Evolutionary conservation across 345 rosid species (phyloP), one percentile per base, ranked within the genome.

Genomic region (Eucalyptus shirleyi): DNA sequence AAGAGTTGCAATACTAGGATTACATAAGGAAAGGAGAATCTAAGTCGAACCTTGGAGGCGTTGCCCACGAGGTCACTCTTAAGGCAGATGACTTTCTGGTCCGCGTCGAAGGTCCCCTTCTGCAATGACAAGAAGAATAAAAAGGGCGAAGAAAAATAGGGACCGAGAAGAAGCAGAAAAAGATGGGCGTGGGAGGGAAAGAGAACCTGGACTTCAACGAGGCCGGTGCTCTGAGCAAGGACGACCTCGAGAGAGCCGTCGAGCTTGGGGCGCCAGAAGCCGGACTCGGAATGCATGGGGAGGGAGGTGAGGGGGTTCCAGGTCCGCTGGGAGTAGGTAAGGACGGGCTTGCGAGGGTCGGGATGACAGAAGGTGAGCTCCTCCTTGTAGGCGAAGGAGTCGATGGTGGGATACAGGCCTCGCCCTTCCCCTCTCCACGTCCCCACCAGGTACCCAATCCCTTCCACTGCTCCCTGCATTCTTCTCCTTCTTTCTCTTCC

Each of bases 201-300:
- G 55, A 44, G 86, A 65, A 95, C 97, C 93, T 93, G 98, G 81
- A 95, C 93, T 89, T 96, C 98, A 60, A 95, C 94, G 77, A 96
- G 93, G 89, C 97, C 97, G 30, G 96, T 94, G 94, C 97, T 95
- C 92, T 96, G 98, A 86, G 97, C 95, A 60, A 96, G 93, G 72
- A 94, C 95, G 56, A 96, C 93, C 90, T 96, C 95, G 65, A 96
- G 91, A 18, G 96, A 87, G 86, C 96, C 97, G 83, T 96, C 96
- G 37, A 92, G 95, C 72, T 94, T 94, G 44, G 97, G 96, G 59
- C 96, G 93, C 93, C 95, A 95, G 93, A 91, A 96, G 34, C 99
- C 97, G 87, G 93, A 92, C 93, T 96, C 99, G 13, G 95, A 93
- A 88, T 96, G 99, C 98, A 96, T 94, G n/a, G 99, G 95, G 86